Percentiles rank a stretch among this genome's conserved stretches.
Conservation (phyloP, 2,329 filamentous ascomycete genomes). For the Pyrenophora tritici-repentis region DNA sequence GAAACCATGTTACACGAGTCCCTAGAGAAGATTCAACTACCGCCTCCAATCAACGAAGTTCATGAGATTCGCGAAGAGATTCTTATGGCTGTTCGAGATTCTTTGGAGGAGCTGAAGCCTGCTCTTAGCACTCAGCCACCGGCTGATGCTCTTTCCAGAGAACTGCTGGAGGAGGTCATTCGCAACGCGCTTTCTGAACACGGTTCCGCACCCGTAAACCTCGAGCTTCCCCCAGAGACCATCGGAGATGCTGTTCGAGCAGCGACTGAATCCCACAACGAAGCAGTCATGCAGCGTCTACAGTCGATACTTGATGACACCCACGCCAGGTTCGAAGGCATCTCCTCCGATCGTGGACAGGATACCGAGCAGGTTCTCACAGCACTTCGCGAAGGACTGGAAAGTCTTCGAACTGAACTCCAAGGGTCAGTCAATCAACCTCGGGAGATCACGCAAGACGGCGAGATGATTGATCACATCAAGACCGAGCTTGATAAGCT, state of each 20-base stretch:
- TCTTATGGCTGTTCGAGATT: conserved; percentile 80
- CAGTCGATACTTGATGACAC: conserved; percentile 65
- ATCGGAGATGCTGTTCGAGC: conserved; percentile 63
- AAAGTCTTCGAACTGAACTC: conserved; percentile 78
- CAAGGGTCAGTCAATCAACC: conserved; percentile 79
- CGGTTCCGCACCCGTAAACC: conserved; percentile 48
- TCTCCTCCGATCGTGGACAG: conserved; percentile 75
- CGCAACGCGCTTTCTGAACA: conserved; percentile 61
- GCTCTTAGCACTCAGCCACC: conserved; percentile 45
- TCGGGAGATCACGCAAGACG: conserved; percentile 70
- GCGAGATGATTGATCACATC: conserved; percentile 76
- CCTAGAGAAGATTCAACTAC: conserved; percentile 78
- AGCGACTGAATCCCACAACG: conserved; percentile 60
- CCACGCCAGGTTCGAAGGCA: conserved; percentile 73
- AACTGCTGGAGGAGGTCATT: conserved; percentile 63
- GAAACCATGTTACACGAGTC: conserved; percentile 85
- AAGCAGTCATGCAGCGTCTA: conserved; percentile 64
- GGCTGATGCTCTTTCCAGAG: conserved; percentile 56
- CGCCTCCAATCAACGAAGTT: conserved; percentile 70
- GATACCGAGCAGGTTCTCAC: conserved; percentile 89
- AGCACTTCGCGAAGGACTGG: conserved; percentile 84
- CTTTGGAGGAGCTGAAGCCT: conserved; percentile 78
- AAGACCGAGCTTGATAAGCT: conserved; percentile 67
- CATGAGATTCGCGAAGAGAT: conserved; percentile 81
- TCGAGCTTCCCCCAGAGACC: conserved; percentile 57